phyloP scores from a whole-genome alignment of 225 moss, liverwort and hornwort genomes.

The Polytrichum commune region DNA sequence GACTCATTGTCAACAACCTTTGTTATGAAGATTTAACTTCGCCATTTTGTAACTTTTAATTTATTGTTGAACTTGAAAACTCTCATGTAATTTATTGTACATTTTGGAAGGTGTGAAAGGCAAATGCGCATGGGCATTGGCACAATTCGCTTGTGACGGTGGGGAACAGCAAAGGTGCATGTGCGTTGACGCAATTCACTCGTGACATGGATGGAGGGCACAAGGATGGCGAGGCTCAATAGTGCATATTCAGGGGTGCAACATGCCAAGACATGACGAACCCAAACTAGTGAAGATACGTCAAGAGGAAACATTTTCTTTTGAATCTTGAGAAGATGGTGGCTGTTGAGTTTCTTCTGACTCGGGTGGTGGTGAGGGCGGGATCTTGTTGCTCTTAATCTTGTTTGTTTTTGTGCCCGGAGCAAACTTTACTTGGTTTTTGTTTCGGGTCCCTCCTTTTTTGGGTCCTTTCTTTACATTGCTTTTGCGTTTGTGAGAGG shows the following conservation, averaged over 20 bases:
- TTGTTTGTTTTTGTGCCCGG: conserved; percentile 5
- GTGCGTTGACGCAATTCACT: too few relatives aligned
- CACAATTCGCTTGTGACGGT: too few relatives aligned
- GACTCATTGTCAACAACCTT: too few relatives aligned
- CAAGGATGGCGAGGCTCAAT: background rate
- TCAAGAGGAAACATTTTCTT: background rate
- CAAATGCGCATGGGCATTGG: too few relatives aligned
- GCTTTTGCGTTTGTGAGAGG: background rate
- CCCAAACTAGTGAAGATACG: background rate
- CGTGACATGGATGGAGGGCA: too few relatives aligned
- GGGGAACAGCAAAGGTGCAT: too few relatives aligned
- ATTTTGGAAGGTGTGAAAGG: too few relatives aligned
- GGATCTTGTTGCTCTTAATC: background rate
- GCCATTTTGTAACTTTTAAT: too few relatives aligned
- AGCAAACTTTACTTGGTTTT: conserved; percentile 5
- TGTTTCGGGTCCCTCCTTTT: background rate
- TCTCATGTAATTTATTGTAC: too few relatives aligned
- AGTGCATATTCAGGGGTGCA: background rate
- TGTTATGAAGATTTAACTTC: too few relatives aligned
- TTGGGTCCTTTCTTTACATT: background rate
- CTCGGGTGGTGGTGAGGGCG: background rate
- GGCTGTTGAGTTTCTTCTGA: background rate
- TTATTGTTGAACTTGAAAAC: too few relatives aligned
- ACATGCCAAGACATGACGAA: background rate
- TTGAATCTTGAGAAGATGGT: background rate